These are phyloP conservation scores for Candida glaebosa DNA, from an alignment of 805 yeast species.

Conservation along the genomic window DNA sequence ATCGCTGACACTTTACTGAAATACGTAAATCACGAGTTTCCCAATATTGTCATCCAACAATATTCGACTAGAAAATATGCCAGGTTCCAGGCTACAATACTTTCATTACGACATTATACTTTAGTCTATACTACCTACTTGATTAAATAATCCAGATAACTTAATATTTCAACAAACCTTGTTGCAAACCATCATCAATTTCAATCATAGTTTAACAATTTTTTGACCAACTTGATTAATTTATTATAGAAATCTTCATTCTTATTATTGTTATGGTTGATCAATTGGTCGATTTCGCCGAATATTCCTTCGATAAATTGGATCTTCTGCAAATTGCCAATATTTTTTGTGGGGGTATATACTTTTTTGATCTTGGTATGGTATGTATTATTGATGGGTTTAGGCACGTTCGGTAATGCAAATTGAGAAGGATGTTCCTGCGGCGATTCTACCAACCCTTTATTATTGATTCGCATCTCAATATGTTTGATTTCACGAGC, in stretches of 20 bases:
- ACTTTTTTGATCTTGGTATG: conserved; percentile 36
- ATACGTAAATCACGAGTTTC: no score
- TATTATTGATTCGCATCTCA: conserved; percentile 32
- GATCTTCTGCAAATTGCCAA: conserved; percentile 29
- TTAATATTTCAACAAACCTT: no score
- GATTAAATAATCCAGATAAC: no score
- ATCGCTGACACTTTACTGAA: no score
- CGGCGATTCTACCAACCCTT: conserved; percentile 1
- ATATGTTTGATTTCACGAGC: conserved; percentile 44
- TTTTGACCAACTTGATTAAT: conserved; percentile 14
- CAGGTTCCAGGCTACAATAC: no score
- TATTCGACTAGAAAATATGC: no score
- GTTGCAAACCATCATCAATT: no score
- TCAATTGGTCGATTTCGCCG: conserved; percentile 22
- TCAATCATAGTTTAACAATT: conserved; percentile 6
- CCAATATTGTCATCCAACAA: no score
- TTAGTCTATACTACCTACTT: no score
- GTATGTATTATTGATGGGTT: conserved; percentile 17
- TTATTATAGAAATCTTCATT: conserved; percentile 15
- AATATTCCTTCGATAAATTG: conserved; percentile 24
- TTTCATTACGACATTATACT: no score
- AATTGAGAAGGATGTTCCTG: conserved; percentile 6
- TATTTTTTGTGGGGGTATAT: conserved; percentile 29
- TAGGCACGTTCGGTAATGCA: background rate
- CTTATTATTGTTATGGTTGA: conserved; percentile 8